Percentiles rank a stretch among this genome's conserved stretches.
These are phyloP conservation scores for Collybia sp. DNA, from an alignment of 768 basidiomycete genomes.

Conservation along the genomic window DNA sequence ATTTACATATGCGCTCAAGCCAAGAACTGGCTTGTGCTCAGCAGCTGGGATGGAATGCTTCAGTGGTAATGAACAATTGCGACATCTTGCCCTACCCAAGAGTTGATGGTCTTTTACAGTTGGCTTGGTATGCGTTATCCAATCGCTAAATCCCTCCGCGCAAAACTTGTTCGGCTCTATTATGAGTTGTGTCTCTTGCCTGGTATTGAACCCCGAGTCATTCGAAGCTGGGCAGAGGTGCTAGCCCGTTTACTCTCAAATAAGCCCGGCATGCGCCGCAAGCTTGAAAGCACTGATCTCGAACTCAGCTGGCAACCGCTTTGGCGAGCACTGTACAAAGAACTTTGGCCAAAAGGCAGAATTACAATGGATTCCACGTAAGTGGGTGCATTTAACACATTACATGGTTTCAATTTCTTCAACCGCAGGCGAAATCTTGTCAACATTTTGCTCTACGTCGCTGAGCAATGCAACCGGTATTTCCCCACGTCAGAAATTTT, in stretches of 20 bases:
- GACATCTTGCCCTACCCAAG: not conserved
- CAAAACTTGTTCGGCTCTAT: slow-evolving; percentile 69
- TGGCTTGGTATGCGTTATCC: slow-evolving; percentile 85
- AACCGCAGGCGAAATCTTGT: slow-evolving; percentile 51
- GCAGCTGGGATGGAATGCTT: slow-evolving; percentile 75
- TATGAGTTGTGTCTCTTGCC: slow-evolving; percentile 77
- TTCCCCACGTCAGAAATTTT: slow-evolving; percentile 62
- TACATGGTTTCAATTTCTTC: slow-evolving; percentile 2
- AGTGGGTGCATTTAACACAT: slow-evolving; percentile 14
- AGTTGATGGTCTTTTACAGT: slow-evolving; percentile 27
- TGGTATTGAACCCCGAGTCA: slow-evolving; percentile 66
- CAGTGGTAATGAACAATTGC: slow-evolving; percentile 53
- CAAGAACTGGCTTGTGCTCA: slow-evolving; percentile 69
- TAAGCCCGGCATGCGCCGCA: slow-evolving; percentile 61
- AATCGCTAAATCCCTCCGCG: slow-evolving; percentile 61
- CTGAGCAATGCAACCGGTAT: slow-evolving; percentile 69
- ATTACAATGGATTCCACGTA: slow-evolving; percentile 51
- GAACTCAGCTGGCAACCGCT: slow-evolving; percentile 70
- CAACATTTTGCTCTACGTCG: slow-evolving; percentile 70
- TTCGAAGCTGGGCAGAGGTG: slow-evolving; percentile 77
- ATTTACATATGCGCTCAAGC: slow-evolving; percentile 68
- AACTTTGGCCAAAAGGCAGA: slow-evolving; percentile 68
- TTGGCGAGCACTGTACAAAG: slow-evolving; percentile 72
- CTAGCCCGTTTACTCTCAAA: slow-evolving; percentile 64
- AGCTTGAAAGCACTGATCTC: slow-evolving; percentile 63